Conservation (phyloP, 306 rosid species). For the Castanea mollissima region DNA sequence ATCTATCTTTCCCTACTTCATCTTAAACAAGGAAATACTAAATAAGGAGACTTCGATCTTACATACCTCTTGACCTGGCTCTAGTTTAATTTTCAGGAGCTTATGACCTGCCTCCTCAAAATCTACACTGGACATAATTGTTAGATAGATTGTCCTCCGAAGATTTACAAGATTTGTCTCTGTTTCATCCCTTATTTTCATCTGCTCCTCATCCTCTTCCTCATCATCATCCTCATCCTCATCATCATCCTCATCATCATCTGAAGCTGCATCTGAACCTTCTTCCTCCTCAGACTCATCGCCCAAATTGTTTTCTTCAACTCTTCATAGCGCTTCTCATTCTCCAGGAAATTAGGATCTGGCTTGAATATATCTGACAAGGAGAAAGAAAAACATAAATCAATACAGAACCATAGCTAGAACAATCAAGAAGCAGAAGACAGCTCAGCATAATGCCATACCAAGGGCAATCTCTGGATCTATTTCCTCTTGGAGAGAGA, state of each 20-base stretch:
- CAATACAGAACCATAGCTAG: neutral
- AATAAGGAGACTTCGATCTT: slow-evolving; percentile 9
- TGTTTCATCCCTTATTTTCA: slow-evolving; percentile 85
- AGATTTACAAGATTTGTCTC: slow-evolving; percentile 94
- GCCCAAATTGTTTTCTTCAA: slow-evolving; percentile 70
- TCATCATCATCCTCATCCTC: slow-evolving; percentile 54
- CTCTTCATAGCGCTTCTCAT: slow-evolving; percentile 79
- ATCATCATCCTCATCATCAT: slow-evolving; percentile 24
- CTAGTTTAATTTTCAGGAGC: slow-evolving; percentile 90
- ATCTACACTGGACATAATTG: slow-evolving; percentile 96
- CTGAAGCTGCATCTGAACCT: slow-evolving; percentile 64
- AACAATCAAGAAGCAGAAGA: slow-evolving; percentile 13
- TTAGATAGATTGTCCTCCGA: slow-evolving; percentile 83
- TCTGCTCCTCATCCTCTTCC: slow-evolving; percentile 66
- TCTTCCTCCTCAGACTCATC: slow-evolving; percentile 70
- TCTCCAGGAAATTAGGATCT: slow-evolving; percentile 72
- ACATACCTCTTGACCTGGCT: slow-evolving; percentile 97
- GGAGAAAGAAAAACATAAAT: neutral
- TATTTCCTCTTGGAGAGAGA: slow-evolving; percentile 50
- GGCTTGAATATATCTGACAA: slow-evolving; percentile 72
- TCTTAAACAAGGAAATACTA: neutral
- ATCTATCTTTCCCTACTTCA: neutral
- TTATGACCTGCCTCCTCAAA: slow-evolving; percentile 99
- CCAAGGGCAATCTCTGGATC: slow-evolving; percentile 52
- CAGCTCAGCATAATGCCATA: slow-evolving; percentile 22